Evolutionary conservation across 1,139 yeast species (phyloP), one percentile per base, ranked within the genome.

Genomic region (Suhomyces atakaporum): DNA sequence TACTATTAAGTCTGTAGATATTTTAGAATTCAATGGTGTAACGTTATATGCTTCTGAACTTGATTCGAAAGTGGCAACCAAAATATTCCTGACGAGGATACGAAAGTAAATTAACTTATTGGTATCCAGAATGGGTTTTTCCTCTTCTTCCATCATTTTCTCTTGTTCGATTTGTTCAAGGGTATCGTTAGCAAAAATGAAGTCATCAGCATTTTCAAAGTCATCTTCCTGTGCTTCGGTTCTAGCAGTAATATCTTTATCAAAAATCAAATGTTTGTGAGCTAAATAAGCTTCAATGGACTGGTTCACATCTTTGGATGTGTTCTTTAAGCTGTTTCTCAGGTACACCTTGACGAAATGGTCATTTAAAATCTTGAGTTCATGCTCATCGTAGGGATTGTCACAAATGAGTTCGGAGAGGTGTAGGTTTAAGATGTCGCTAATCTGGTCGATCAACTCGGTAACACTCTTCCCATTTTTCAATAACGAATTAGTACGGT

Each of bases 381-480:
- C 43, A 18, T 29, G 24, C n/a, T 16, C 8, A 16, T 32, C 42
- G 11, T 30, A 12, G 7, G 35, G 29, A 12, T 20, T 16, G 3
- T 26, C 29, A 9, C 54, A 49, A 7, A 46, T 46, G 23, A 61
- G 44, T 3, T 52, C 56, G 2, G 36, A 20, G 2, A 68, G 31
- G 37, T 67, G 73, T n/a, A 49, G 36, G 28, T 66, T 50, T 12
- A 68, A 32, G 4, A 66, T 51, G 0, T 26, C 43, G 11, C 58
- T 46, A 19, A 60, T 31, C 15, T 62, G 63, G 42, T 67, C 63
- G 2, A 54, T 25, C 23, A 60, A 25, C 7, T 45, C 43, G 8
- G 51, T 35, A 39, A 36, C 42, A 49, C 35, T 37, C 25, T 4
- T 36, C 10, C 36, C 42, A 24, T 44, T 41, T 38, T 31, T 40